These are phyloP conservation scores for Phytophthora sojae DNA, from an alignment of 352 stramenopile genomes.

Conservation along the genomic window DNA sequence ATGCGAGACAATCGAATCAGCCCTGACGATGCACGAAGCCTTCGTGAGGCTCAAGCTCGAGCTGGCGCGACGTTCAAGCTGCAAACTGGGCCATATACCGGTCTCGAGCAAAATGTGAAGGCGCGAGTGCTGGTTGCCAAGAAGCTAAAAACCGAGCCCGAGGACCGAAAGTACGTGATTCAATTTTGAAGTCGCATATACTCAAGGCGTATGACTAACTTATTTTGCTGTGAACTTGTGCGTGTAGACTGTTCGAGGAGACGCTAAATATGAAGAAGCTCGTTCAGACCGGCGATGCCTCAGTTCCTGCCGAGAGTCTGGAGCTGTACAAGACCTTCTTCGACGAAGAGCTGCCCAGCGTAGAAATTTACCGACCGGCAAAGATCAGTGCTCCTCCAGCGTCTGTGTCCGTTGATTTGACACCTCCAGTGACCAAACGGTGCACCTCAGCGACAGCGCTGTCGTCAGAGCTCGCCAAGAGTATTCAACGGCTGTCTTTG, in stretches of 20 bases:
- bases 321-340: slow-evolving; percentile 89
- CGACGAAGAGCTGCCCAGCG: slow-evolving; percentile 67
- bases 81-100: slow-evolving; percentile 73
- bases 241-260: slow-evolving; percentile 71
- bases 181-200: background rate
- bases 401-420: slow-evolving; percentile 25
- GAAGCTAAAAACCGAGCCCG: slow-evolving; percentile 72
- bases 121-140: slow-evolving; percentile 82
- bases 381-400: background rate
- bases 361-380: slow-evolving; percentile 53
- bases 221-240: background rate
- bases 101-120: slow-evolving; percentile 85
- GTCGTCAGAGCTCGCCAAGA: slow-evolving; percentile 40
- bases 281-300: slow-evolving; percentile 53
- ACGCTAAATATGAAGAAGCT: slow-evolving; percentile 77
- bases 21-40: slow-evolving; percentile 62
- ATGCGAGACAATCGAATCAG: slow-evolving; percentile 81
- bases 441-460: slow-evolving; percentile 33
- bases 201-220: background rate
- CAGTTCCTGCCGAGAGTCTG: slow-evolving; percentile 69
- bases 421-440: slow-evolving; percentile 27
- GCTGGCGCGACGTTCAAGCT: slow-evolving; percentile 85
- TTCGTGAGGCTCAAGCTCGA: slow-evolving; percentile 75
- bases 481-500: slow-evolving; percentile 40
- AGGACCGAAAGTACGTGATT: slow-evolving; percentile 59